Conservation (phyloP, 306 rosid species). For the Carpinus viminea region DNA sequence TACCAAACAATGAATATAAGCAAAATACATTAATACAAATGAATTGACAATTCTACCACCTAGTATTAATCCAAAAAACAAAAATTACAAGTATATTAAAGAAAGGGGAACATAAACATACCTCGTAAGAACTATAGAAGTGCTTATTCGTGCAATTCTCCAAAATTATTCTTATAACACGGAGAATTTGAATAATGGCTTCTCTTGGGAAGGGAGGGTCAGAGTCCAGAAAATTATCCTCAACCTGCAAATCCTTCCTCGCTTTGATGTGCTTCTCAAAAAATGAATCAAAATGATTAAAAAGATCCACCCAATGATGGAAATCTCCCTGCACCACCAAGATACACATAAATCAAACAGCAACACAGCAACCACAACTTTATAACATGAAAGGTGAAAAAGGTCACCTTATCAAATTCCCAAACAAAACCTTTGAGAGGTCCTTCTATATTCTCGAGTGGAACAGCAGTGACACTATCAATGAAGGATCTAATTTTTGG, state of each 20-base stretch:
- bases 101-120: slow-evolving; percentile 27
- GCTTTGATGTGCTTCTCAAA: slow-evolving; percentile 89
- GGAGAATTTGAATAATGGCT: slow-evolving; percentile 89
- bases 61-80: slow-evolving; percentile 5
- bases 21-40: neutral
- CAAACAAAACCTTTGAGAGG: slow-evolving; percentile 77
- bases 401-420: slow-evolving; percentile 92
- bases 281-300: slow-evolving; percentile 93
- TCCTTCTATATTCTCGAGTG: slow-evolving; percentile 84
- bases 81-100: neutral
- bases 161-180: slow-evolving; percentile 82
- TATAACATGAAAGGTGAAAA: slow-evolving; percentile 27
- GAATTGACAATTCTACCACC: slow-evolving; percentile 6
- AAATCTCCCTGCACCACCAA: slow-evolving; percentile 85
- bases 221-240: slow-evolving; percentile 65
- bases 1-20: neutral
- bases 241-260: slow-evolving; percentile 91
- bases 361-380: slow-evolving; percentile 24
- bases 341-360: slow-evolving; percentile 36
- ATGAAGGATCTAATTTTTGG: slow-evolving; percentile 84
- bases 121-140: slow-evolving; percentile 96
- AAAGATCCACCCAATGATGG: slow-evolving; percentile 98
- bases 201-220: slow-evolving; percentile 94
- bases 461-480: slow-evolving; percentile 73
- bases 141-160: slow-evolving; percentile 97